A percentile compares a stretch with the other conserved stretches of the same genome.
Conservation (phyloP, 2,329 filamentous ascomycete species). For the Fusarium lateritium region DNA sequence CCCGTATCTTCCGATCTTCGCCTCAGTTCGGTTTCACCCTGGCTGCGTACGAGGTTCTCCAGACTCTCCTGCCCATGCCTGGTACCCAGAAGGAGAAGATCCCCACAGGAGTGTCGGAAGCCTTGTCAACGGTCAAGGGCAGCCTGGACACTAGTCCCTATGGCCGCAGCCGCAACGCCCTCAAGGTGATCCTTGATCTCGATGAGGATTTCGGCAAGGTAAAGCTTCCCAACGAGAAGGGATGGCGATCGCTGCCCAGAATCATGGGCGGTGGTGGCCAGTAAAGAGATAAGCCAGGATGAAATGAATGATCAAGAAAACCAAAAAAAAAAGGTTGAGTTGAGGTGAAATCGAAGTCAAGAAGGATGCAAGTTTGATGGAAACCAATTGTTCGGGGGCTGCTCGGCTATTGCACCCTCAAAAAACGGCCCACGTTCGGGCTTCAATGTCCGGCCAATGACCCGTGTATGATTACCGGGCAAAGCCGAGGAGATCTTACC, state of each 20-base stretch:
- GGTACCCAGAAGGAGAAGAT: conserved; percentile 71
- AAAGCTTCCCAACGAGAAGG: conserved; percentile 69
- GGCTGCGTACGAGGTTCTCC: conserved; percentile 93
- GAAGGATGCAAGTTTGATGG: conserved; percentile 21
- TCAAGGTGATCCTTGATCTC: conserved; percentile 95
- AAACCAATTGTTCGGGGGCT: conserved; percentile 37
- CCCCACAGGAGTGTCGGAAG: conserved; percentile 73
- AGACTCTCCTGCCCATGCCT: conserved; percentile 81
- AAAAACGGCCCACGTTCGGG: conserved; percentile 26
- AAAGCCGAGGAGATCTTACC: conserved; percentile 27
- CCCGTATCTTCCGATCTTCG: conserved; percentile 93
- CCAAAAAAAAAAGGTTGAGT: not conserved
- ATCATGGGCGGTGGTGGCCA: conserved; percentile 61
- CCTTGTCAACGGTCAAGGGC: conserved; percentile 63
- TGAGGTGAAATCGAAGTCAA: conserved; percentile 16
- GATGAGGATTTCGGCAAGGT: conserved; percentile 92
- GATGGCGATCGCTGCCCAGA: conserved; percentile 68
- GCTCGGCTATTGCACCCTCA: conserved; percentile 43
- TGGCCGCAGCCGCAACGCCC: conserved; percentile 82
- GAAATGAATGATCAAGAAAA: conserved; percentile 13
- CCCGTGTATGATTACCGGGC: conserved; percentile 39
- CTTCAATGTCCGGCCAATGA: conserved; percentile 36
- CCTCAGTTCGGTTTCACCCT: conserved; percentile 99
- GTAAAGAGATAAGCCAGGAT: conserved; percentile 28
- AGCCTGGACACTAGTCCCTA: conserved; percentile 64